phyloP scores from a whole-genome alignment of 495 filamentous ascomycete genomes.

The Penicillium pulvis region DNA sequence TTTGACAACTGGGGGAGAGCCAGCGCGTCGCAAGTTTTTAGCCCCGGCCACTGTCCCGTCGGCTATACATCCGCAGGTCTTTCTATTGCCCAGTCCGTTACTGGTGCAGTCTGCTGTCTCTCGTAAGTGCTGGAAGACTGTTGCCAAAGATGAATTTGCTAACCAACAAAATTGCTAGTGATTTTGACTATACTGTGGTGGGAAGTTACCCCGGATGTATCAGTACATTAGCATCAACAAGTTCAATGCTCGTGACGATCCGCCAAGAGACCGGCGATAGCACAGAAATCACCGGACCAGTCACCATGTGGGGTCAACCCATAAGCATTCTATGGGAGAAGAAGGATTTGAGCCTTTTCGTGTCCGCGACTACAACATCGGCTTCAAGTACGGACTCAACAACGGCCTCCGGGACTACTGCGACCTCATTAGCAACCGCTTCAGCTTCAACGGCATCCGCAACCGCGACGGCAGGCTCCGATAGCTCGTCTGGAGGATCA shows the following conservation, averaged over 20 bases:
- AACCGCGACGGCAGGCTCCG: not conserved
- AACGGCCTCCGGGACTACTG: not conserved
- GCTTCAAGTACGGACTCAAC: not conserved
- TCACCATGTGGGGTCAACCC: slow-evolving; percentile 33
- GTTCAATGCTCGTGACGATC: not conserved
- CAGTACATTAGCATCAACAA: not conserved
- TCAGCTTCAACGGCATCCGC: not conserved
- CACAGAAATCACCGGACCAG: slow-evolving; percentile 17
- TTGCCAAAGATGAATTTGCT: not conserved
- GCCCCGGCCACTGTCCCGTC: not conserved
- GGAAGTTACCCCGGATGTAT: not conserved
- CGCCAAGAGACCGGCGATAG: not conserved
- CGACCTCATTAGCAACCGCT: not conserved
- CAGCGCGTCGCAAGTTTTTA: not conserved
- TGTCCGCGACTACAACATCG: not conserved
- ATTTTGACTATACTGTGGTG: not conserved
- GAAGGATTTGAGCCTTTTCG: not conserved
- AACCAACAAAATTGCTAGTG: not conserved
- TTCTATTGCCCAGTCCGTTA: not conserved
- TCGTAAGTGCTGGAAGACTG: not conserved
- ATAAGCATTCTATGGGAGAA: slow-evolving; percentile 16
- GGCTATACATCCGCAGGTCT: not conserved
- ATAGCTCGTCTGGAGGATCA: slow-evolving; percentile 9
- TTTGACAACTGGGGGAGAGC: not conserved
- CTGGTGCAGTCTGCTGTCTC: not conserved